A percentile compares a stretch with the other conserved stretches of the same genome.
Conservation (phyloP, 768 basidiomycete species). For the Boletus patriciae region DNA sequence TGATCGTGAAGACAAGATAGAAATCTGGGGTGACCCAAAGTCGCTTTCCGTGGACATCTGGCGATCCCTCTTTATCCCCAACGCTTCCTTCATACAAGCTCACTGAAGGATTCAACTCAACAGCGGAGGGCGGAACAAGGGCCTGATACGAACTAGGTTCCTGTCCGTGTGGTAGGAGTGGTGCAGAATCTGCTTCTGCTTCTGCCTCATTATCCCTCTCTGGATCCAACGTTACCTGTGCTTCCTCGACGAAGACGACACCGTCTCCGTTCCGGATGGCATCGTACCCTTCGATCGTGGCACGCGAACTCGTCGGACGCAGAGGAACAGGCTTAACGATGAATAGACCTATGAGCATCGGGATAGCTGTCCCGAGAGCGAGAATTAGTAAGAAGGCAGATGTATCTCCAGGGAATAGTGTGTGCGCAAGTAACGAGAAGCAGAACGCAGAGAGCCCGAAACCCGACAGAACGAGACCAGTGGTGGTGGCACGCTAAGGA, state of each 20-base stretch:
- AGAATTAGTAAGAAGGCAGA: conserved; percentile 75
- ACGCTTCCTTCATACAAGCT: background rate
- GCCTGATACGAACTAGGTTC: conserved; percentile 24
- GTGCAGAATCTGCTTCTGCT: conserved; percentile 23
- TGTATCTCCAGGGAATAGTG: conserved; percentile 74
- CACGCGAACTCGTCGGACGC: conserved; percentile 34
- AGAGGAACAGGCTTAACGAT: conserved; percentile 70
- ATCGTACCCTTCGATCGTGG: conserved; percentile 17
- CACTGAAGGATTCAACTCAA: conserved; percentile 27
- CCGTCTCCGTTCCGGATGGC: conserved; percentile 16
- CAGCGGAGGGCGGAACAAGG: conserved; percentile 12
- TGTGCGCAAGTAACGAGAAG: conserved; percentile 75
- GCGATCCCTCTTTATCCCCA: conserved; percentile 31
- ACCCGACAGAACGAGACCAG: conserved; percentile 78
- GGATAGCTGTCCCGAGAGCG: conserved; percentile 72
- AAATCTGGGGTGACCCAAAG: conserved; percentile 59
- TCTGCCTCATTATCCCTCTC: conserved; percentile 19
- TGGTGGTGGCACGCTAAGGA: conserved; percentile 67
- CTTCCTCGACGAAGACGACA: conserved; percentile 26
- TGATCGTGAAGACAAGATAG: conserved; percentile 59
- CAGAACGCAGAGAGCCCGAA: conserved; percentile 91
- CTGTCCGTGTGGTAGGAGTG: conserved; percentile 23
- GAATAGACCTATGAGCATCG: conserved; percentile 78
- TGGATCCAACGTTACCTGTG: conserved; percentile 13
- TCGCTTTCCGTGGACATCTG: conserved; percentile 55